Evolutionary conservation across 176 grass and related monocot genomes (phyloP), one percentile per base, ranked within the genome.

Genomic region (Tillandsia fasciculata): DNA sequence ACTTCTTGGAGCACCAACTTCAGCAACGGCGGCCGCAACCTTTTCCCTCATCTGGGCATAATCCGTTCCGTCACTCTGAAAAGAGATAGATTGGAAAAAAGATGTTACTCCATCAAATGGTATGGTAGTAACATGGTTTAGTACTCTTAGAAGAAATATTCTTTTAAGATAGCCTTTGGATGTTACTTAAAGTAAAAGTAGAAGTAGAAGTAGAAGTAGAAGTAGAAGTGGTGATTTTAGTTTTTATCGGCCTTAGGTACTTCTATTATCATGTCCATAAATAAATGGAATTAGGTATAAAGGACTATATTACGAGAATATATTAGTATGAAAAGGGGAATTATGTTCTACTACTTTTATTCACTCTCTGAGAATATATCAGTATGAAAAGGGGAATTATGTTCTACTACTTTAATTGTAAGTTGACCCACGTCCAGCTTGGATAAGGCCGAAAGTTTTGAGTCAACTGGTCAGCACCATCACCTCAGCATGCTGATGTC

Each of bases 21-120:
- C 51, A 1, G 15, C 49, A 9, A 75, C 53, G 3, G 73, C 63
- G 15, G 47, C 17, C 73, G 29, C 18, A 3, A 75, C 66, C 63
- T 66, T 67, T 12, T 54, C n/a, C 63, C 53, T 66, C 73, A 75
- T 11, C 20, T 67, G 73, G 53, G 22, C 63, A 66, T 15, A 54
- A 4, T 52, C 73, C 64, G 47, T 53, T 22, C 66, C 73, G 22
- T 75, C 50, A 67, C 12, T 66, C 73, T 75, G 63, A 8, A 15
- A 61, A 4, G 24, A 24, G 24, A 64, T 0, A n/a, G 33, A 67
- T 42, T 48, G 0, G 12, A 59, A 22, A 14, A n/a, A 59, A 8
- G 20, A 56, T n/a, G 3, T 56, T 5, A 59, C 54, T 20, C 7
- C 1, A 18, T 59, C 20, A 59, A 59, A 59, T 59, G 11, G 7